phyloP scores from a whole-genome alignment of 2,329 filamentous ascomycete species.

The Fusarium algeriense region DNA sequence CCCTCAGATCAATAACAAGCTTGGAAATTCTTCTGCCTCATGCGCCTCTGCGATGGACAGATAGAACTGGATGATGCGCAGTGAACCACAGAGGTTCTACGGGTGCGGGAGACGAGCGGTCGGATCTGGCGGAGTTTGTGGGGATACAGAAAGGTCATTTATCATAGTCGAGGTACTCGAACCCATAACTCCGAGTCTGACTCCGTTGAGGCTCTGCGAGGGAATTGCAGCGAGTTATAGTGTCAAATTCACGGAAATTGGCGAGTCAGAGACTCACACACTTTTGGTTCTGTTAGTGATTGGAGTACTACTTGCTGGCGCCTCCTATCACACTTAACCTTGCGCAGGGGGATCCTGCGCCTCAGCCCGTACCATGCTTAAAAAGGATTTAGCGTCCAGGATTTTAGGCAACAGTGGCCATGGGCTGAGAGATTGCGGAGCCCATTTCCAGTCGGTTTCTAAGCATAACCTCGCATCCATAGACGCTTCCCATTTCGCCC shows the following conservation, averaged over 20 bases:
- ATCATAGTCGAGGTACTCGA: conserved; percentile 41
- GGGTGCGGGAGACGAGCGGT: conserved; percentile 24
- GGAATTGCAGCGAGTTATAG: conserved; percentile 1
- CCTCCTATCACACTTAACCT: conserved; percentile 29
- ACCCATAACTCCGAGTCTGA: conserved; percentile 22
- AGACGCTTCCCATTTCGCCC: conserved; percentile 25
- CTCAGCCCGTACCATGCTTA: conserved; percentile 45
- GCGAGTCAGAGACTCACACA: background rate
- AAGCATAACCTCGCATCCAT: conserved; percentile 44
- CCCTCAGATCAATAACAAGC: conserved; percentile 30
- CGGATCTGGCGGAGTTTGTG: conserved; percentile 35
- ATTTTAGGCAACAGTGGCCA: conserved; percentile 52
- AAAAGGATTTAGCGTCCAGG: conserved; percentile 18
- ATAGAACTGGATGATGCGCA: conserved; percentile 17
- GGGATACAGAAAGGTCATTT: conserved; percentile 25
- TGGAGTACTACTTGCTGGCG: background rate
- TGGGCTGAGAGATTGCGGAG: conserved; percentile 44
- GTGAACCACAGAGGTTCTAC: conserved; percentile 34
- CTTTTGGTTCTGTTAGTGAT: conserved; percentile 9
- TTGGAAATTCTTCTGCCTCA: conserved; percentile 39
- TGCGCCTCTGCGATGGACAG: conserved; percentile 1
- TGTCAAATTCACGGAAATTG: conserved; percentile 4
- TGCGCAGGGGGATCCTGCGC: conserved; percentile 41
- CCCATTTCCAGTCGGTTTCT: conserved; percentile 44
- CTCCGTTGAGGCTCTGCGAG: conserved; percentile 37